Percentiles rank a stretch among this genome's conserved stretches.
These are phyloP conservation scores for Hyaloscypha finlandica DNA, from an alignment of 495 filamentous ascomycete genomes.

Conservation along the genomic window DNA sequence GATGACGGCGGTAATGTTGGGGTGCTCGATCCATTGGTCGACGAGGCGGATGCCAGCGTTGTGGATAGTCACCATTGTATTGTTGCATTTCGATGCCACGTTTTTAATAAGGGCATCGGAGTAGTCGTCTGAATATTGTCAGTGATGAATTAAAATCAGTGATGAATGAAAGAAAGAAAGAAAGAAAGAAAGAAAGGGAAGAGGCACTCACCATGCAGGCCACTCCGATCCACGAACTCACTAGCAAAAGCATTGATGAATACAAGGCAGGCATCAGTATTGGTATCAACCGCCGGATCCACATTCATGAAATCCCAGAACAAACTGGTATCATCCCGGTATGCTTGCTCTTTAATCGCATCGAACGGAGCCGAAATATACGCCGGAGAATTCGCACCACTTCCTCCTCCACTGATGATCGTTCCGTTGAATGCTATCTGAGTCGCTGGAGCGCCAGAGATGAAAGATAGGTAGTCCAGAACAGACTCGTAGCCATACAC, in stretches of 20 bases:
- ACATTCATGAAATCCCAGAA: slow-evolving; percentile 47
- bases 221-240: slow-evolving; percentile 52
- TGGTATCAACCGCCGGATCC: slow-evolving; percentile 43
- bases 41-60: slow-evolving; percentile 59
- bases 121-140: slow-evolving; percentile 54
- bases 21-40: slow-evolving; percentile 59
- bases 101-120: slow-evolving; percentile 57
- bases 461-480: slow-evolving; percentile 1
- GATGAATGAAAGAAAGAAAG: no score
- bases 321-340: slow-evolving; percentile 55
- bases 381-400: slow-evolving; percentile 21
- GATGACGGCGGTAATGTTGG: slow-evolving; percentile 64
- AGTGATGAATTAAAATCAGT: no score
- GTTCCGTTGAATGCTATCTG: slow-evolving; percentile 79
- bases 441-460: slow-evolving; percentile 27
- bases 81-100: slow-evolving; percentile 56
- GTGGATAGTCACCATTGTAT: slow-evolving; percentile 65
- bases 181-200: no score
- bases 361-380: slow-evolving; percentile 54
- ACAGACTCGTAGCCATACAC: slow-evolving; percentile 16
- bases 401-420: slow-evolving; percentile 66
- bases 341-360: slow-evolving; percentile 55
- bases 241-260: slow-evolving; percentile 63
- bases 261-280: slow-evolving; percentile 66
- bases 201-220: slow-evolving; percentile 45